Evolutionary conservation across 1,139 yeast genomes (phyloP), one percentile per base, ranked within the genome.

Genomic region (Pichiaceae sp.): DNA sequence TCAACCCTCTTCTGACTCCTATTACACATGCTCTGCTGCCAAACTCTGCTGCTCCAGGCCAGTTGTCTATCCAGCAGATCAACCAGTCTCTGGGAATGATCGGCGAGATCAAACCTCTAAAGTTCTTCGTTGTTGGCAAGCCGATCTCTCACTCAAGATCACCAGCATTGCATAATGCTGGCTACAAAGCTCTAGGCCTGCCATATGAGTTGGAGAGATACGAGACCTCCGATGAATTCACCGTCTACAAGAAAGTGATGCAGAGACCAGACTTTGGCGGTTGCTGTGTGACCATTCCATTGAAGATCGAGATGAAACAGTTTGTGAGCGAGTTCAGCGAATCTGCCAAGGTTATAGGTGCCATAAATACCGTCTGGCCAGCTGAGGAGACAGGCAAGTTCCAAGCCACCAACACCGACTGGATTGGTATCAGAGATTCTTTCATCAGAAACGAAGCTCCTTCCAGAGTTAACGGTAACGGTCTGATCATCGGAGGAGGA

Each of bases 321-420:
- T 71, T 73, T 46, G 70, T 80, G 45, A 68, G 69, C 41, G 78
- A 73, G 43, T 62, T 84, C 37, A 71, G 89, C 3, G 80, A 73
- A 6, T 75, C 93, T 15, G 98, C 95, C 19, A 61, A 70, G 47
- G 53, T 60, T 12, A 84, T 91, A 50, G 97, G 98, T 33, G 97
- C 98, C 17, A 89, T 93, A 38, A 93, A 93, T 62, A 93, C 99
- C 0, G 72, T 91, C 36, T 68, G 72, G 31, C 83, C 83, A 23
- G 55, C 61, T 21, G 74, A 68, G 2, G 54, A 70, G 32, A 21
- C 7, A 11, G 79, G 77, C 11, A 66, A 68, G 44, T 71, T 80
- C 38, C 59, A 63, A 39, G 98, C 97, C 43, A 93, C 85, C 50
- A 93, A 93, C 62, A 93, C 99, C 33, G 99, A 93, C 59, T 91